Evolutionary conservation across 352 stramenopile genomes (phyloP), one percentile per base, ranked within the genome.

Genomic region (Globisporangium barbulae): DNA sequence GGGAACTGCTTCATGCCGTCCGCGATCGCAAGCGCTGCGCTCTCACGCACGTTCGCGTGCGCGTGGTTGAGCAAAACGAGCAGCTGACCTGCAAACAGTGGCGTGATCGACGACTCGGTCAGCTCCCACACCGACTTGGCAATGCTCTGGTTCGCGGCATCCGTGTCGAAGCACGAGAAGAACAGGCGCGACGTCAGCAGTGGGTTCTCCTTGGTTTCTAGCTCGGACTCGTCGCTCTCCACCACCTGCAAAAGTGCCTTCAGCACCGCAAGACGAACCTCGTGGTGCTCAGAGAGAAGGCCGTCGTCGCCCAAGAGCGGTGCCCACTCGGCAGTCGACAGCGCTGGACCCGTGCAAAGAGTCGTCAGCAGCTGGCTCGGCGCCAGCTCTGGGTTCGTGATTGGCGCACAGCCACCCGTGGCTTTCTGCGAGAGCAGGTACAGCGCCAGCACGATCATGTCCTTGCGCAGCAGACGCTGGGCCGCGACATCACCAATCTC

Each of bases 1-100:
- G 85, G 84, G 74, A 91, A 94, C 61, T 88, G 83, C 47, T 75
- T 77, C 81, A 96, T 88, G 42, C 84, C 90, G 31, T 89, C 75
- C 3, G 89, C 88, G 37, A 97, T 76, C 21, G 88, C 87, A 19
- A 88, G 74, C 39, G 83, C 81, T 10, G 88, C 88, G 7, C 80
- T 89, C 61, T 90, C 81, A 37, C 90, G 88, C 5, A 96, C 87
- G 53, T 90, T 90, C 28, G 59, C 70, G 52, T 89, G 75, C 13
- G 68, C 54, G 71, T 97, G 90, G 60, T 87, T 85, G 6, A 97
- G 68, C 53, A 97, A 61, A 41, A 77, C 70, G 13, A 94, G 74
- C 47, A 96, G 55, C 5, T 78, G 74, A 1, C 75, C 84, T 0
- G 83, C 83, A 61, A 88, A 93, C 12, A 87, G 67, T 44, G 75